Evolutionary conservation across 2,329 filamentous ascomycete genomes (phyloP).

Genomic region (Spiromastix sp.): DNA sequence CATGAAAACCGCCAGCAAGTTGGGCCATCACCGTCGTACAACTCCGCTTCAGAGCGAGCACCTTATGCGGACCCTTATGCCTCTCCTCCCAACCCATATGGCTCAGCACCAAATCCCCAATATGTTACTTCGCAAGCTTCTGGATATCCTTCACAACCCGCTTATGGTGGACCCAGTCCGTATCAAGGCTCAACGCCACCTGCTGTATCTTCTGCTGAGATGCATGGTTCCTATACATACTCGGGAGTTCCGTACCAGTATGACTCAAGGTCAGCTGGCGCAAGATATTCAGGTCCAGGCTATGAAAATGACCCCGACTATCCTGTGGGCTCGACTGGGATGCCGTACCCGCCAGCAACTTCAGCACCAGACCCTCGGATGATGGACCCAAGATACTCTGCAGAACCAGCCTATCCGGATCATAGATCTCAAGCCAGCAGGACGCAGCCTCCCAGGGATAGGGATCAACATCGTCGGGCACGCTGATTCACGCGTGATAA

Average conservation of each 20-base stretch:
- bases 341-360: constrained; percentile 30
- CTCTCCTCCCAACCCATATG: constrained; percentile 6
- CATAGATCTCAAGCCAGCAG: constrained; percentile 22
- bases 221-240: constrained; percentile 31
- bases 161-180: constrained; percentile 22
- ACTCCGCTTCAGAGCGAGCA: constrained; percentile 23
- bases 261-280: constrained; percentile 28
- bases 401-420: constrained; percentile 26
- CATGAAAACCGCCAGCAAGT: constrained; percentile 29
- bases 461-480: not conserved
- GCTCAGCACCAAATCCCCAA: not conserved
- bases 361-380: constrained; percentile 32
- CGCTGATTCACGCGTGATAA: too few relatives aligned
- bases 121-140: not conserved
- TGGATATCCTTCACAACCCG: constrained; percentile 22
- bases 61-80: constrained; percentile 11
- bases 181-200: constrained; percentile 26
- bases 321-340: constrained; percentile 29
- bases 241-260: constrained; percentile 9
- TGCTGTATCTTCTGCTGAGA: constrained; percentile 27
- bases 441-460: constrained; percentile 30
- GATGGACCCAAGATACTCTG: constrained; percentile 34
- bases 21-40: constrained; percentile 28
- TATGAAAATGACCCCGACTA: constrained; percentile 34
- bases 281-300: constrained; percentile 30